Base-by-base conservation (phyloP, 441 rosid genomes). In the Brassica hybrid region DNA sequence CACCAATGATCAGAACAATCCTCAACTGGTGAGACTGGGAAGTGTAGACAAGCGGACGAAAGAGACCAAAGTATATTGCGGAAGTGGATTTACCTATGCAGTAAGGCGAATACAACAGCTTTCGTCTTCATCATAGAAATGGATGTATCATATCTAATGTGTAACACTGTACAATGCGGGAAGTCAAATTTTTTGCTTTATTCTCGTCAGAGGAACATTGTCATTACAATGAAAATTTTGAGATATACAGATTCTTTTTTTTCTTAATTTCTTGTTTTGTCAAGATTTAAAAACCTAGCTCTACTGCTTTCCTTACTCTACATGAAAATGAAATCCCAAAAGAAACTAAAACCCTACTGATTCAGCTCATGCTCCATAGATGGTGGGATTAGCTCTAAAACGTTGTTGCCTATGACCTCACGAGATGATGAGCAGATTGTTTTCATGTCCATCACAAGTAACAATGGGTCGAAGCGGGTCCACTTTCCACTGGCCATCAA, bases 391-490 rank as follows among this genome's bases (percentile, higher is more conserved):
- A 5, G 73, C 52, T 78, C 48, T 48, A 16, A 58, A 19, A 45
- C 19, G 54, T n/a, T 60, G 58, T 67, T 59, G 57, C 36, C 74
- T 67, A 8, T 64, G 17, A 69, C 27, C 9, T 80, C 65, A 89
- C 2, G 84, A 76, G 82, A 93, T 74, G 23, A 89, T 83, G 43
- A 95, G 90, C 72, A 91, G 81, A 84, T 93, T 93, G 78, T 95
- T 95, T 69, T 91, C 96, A 57, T 80, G 77, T 67, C 97, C 97
- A 6, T 76, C 79, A 50, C 82, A 76, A 60, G 76, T 61, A 69
- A 89, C 87, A n/a, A 87, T 72, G 5, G 96, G 98, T 61, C 96
- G 96, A 62, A 95, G 82, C 62, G 96, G 97, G 83, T 95, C 98
- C 64, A 88, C 81, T 80, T 69, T 90, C 99, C 99, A 95, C 75